Percentiles rank a stretch among this genome's conserved stretches.
These are phyloP conservation scores for Colletotrichum sansevieriae DNA, from an alignment of 2,329 filamentous ascomycete genomes.

Conservation along the genomic window DNA sequence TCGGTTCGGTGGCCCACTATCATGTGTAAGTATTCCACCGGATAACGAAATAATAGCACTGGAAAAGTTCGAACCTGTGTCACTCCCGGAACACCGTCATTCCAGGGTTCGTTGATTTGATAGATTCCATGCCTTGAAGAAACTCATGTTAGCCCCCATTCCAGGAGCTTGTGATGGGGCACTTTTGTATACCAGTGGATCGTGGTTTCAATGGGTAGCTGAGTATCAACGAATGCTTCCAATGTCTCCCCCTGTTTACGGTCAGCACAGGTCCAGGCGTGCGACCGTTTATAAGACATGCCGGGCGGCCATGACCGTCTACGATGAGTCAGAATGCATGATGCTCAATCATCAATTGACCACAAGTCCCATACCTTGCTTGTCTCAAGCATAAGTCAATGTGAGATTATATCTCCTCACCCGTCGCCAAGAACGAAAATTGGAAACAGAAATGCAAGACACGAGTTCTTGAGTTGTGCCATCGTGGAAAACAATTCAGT, in stretches of 20 bases:
- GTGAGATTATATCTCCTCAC: slow-evolving; percentile 26
- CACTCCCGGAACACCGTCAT: slow-evolving; percentile 29
- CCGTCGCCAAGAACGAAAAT: neutral
- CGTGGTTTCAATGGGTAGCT: slow-evolving; percentile 26
- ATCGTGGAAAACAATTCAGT: neutral
- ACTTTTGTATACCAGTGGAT: slow-evolving; percentile 20
- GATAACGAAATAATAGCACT: too few relatives aligned
- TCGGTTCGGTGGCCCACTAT: slow-evolving; percentile 31
- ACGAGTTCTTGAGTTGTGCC: too few relatives aligned
- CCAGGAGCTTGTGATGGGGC: neutral
- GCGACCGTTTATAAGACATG: slow-evolving; percentile 26
- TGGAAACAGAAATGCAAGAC: neutral
- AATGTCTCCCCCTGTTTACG: slow-evolving; percentile 22
- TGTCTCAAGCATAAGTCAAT: slow-evolving; percentile 21
- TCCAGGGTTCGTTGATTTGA: slow-evolving; percentile 32
- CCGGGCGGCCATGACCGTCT: slow-evolving; percentile 30
- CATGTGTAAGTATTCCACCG: neutral
- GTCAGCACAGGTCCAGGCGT: slow-evolving; percentile 26
- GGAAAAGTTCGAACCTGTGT: slow-evolving; percentile 1
- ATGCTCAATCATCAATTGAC: neutral
- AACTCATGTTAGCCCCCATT: neutral
- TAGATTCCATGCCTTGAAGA: slow-evolving; percentile 26
- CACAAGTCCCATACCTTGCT: neutral
- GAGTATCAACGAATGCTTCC: slow-evolving; percentile 31
- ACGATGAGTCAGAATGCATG: neutral